These are phyloP conservation scores for Trichocomaceae sp. DNA, from an alignment of 2,329 filamentous ascomycete genomes.

Conservation along the genomic window DNA sequence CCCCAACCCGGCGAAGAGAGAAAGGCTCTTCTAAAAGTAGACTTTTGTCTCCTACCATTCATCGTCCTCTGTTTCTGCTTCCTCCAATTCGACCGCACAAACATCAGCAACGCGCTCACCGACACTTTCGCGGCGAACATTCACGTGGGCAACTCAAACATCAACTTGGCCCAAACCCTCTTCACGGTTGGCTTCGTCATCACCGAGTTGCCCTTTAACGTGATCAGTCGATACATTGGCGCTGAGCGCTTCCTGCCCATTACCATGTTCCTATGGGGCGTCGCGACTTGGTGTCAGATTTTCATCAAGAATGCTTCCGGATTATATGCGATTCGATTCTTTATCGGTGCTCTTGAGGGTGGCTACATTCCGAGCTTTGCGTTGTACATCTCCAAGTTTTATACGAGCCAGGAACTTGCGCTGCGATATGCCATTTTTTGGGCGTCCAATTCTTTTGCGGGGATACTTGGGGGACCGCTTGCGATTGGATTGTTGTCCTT, in stretches of 20 bases:
- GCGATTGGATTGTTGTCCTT: constrained; percentile 8
- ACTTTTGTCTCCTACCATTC: constrained; percentile 15
- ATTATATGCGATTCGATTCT: constrained; percentile 28
- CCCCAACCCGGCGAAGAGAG: not conserved
- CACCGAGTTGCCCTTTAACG: constrained; percentile 24
- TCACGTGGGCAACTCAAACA: constrained; percentile 17
- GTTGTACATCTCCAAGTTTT: constrained; percentile 22
- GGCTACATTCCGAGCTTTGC: constrained; percentile 43
- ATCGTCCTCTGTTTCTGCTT: constrained; percentile 19
- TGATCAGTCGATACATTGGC: constrained; percentile 22
- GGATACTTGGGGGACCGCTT: constrained; percentile 9
- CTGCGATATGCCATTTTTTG: constrained; percentile 8
- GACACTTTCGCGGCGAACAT: constrained; percentile 16
- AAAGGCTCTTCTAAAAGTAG: constrained; percentile 5
- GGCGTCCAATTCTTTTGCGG: constrained; percentile 11
- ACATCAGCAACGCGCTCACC: constrained; percentile 20
- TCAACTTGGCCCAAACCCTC: constrained; percentile 22
- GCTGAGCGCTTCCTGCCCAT: constrained; percentile 22
- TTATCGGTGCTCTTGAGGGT: constrained; percentile 44
- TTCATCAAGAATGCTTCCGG: constrained; percentile 23
- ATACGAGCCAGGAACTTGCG: constrained; percentile 21
- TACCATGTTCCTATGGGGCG: constrained; percentile 19
- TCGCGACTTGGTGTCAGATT: constrained; percentile 18
- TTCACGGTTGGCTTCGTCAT: constrained; percentile 23
- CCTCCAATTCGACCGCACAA: constrained; percentile 21